Evolutionary conservation across 2,329 filamentous ascomycete species (phyloP).

Genomic region (Aaosphaeria arxii): DNA sequence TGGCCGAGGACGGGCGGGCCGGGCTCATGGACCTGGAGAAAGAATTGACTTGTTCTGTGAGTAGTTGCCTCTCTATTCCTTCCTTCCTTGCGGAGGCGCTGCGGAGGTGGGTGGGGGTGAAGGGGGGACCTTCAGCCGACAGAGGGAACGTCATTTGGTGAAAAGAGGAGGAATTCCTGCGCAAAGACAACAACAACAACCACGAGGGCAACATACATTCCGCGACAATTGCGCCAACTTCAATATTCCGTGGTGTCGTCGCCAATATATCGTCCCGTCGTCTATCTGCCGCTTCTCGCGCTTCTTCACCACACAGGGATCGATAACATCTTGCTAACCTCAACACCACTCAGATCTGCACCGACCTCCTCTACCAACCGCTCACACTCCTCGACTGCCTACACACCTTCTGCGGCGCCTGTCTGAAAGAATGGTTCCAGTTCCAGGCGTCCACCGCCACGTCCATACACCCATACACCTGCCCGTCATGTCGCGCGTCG

Average conservation of each 20-base stretch:
- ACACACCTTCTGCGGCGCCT: slow-evolving; percentile 94
- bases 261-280: no score
- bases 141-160: neutral
- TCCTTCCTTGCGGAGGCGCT: neutral
- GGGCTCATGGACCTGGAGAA: slow-evolving; percentile 69
- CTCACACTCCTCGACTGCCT: slow-evolving; percentile 89
- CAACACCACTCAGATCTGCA: slow-evolving; percentile 73
- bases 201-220: no score
- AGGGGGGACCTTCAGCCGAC: slow-evolving; percentile 5
- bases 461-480: slow-evolving; percentile 67
- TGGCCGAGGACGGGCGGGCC: slow-evolving; percentile 24
- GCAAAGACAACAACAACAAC: no score
- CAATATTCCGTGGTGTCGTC: no score
- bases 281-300: no score
- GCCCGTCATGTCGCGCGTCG: slow-evolving; percentile 83
- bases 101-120: slow-evolving; percentile 9
- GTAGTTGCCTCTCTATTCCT: slow-evolving; percentile 34
- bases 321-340: neutral
- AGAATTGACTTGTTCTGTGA: slow-evolving; percentile 91
- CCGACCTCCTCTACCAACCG: slow-evolving; percentile 87
- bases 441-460: slow-evolving; percentile 66
- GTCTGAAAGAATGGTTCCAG: slow-evolving; percentile 92
- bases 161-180: no score
- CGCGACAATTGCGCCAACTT: no score
- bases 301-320: no score